A percentile compares a stretch with the other conserved stretches of the same genome.
These are phyloP conservation scores for Dentiscutata heterogama DNA, from an alignment of 371 early-diverging fungal species.

Conservation along the genomic window DNA sequence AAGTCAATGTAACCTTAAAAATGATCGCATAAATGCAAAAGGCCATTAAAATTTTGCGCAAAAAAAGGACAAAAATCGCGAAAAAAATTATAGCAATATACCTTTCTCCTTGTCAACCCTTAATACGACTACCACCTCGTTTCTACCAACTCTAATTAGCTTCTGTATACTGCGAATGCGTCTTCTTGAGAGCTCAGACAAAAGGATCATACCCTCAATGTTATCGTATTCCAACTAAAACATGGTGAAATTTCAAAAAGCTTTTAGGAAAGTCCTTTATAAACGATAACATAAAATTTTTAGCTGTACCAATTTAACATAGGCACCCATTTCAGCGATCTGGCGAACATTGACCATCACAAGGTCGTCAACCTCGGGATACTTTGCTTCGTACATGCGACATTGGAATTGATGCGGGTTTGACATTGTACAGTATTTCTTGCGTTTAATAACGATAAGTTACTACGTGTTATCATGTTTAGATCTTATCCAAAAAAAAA, in stretches of 20 bases:
- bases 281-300: background rate
- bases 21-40: background rate
- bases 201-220: slow-evolving; percentile 97
- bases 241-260: background rate
- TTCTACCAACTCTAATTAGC: slow-evolving; percentile 96
- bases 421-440: slow-evolving; percentile 34
- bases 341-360: slow-evolving; percentile 99
- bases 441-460: no score
- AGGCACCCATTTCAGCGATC: slow-evolving; percentile 98
- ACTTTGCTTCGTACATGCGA: slow-evolving; percentile 95
- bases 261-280: background rate
- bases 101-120: slow-evolving; percentile 99
- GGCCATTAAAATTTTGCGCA: background rate
- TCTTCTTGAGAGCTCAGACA: slow-evolving; percentile 96
- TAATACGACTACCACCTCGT: slow-evolving; percentile 97
- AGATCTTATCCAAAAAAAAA: no score
- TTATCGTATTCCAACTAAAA: slow-evolving; percentile 87
- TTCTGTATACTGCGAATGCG: slow-evolving; percentile 99
- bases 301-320: slow-evolving; percentile 84
- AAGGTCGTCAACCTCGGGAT: slow-evolving; percentile 97
- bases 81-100: slow-evolving; percentile 49
- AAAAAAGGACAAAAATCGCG: slow-evolving; percentile 3
- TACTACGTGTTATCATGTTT: no score
- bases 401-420: slow-evolving; percentile 65
- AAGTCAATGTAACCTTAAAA: slow-evolving; percentile 96